Conservation (phyloP, 1,284 basidiomycete species). For the Apiotrichum porosum region DNA sequence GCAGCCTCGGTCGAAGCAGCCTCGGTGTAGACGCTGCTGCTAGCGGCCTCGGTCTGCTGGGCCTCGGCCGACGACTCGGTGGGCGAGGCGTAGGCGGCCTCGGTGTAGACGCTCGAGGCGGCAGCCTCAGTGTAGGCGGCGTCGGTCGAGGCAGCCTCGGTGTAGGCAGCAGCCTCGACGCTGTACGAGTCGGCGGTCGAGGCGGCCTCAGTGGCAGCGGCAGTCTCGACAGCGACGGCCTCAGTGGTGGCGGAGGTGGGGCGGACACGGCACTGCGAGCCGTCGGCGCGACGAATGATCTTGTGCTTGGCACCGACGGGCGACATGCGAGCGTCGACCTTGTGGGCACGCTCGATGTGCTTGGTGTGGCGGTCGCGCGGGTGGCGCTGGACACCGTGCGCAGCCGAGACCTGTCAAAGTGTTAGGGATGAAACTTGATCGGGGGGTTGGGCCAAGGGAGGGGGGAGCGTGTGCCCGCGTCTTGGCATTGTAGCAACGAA, state of each 20-base stretch:
- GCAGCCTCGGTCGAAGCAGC: slow-evolving; percentile 4
- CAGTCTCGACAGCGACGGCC: too few relatives aligned
- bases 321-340: background rate
- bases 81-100: background rate
- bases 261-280: slow-evolving; percentile 40
- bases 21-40: background rate
- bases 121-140: slow-evolving; percentile 3
- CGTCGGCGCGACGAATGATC: slow-evolving; percentile 27
- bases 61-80: background rate
- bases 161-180: background rate
- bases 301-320: slow-evolving; percentile 13
- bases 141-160: slow-evolving; percentile 17
- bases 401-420: slow-evolving; percentile 6
- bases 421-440: background rate
- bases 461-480: background rate
- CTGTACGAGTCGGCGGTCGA: background rate
- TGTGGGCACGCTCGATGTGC: background rate
- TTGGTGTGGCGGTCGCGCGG: slow-evolving; percentile 4
- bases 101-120: too few relatives aligned
- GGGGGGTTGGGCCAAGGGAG: background rate
- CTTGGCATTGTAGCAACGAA: too few relatives aligned
- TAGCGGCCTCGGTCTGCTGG: slow-evolving; percentile 23
- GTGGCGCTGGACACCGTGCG: slow-evolving; percentile 6
- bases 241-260: slow-evolving; percentile 19
- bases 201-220: background rate